Conservation (phyloP, 306 rosid species). For the Vigna reflexopilosa region DNA sequence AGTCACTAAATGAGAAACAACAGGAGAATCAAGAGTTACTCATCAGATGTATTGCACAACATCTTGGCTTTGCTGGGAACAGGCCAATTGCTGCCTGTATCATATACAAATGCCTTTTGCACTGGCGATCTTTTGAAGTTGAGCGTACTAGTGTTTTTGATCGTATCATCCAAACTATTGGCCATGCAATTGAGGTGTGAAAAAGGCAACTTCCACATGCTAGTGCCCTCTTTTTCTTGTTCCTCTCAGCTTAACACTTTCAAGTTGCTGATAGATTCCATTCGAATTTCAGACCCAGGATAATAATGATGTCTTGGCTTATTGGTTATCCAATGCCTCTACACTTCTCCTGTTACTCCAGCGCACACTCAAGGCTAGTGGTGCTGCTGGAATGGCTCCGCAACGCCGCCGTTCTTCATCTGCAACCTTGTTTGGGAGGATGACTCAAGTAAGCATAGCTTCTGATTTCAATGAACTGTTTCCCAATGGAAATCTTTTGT, state of each 20-base stretch:
- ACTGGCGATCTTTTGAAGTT: constrained; percentile 70
- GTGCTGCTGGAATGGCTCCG: constrained; percentile 70
- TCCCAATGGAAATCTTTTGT: constrained; percentile 16
- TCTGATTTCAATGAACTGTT: constrained; percentile 40
- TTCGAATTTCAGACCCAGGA: constrained; percentile 64
- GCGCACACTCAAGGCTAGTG: constrained; percentile 66
- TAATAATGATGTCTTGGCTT: constrained; percentile 63
- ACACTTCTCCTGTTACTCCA: constrained; percentile 65
- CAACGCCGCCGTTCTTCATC: constrained; percentile 64
- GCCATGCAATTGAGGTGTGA: constrained; percentile 64
- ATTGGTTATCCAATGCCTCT: constrained; percentile 69
- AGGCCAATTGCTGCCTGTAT: constrained; percentile 65
- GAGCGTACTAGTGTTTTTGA: constrained; percentile 64
- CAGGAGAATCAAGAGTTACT: constrained; percentile 66
- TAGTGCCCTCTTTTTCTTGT: constrained; percentile 33
- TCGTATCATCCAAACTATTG: constrained; percentile 62
- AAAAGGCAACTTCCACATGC: constrained; percentile 39
- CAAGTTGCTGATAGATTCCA: constrained; percentile 38
- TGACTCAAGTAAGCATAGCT: constrained; percentile 59
- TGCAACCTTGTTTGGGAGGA: constrained; percentile 63
- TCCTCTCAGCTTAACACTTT: constrained; percentile 25
- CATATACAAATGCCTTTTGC: constrained; percentile 65
- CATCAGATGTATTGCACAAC: constrained; percentile 60
- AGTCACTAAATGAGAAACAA: constrained; percentile 63
- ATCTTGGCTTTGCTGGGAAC: constrained; percentile 63